Percentiles rank a stretch among this genome's conserved stretches.
These are phyloP conservation scores for Colletotrichum tamarilloi DNA, from an alignment of 2,329 filamentous ascomycete genomes.

Conservation along the genomic window DNA sequence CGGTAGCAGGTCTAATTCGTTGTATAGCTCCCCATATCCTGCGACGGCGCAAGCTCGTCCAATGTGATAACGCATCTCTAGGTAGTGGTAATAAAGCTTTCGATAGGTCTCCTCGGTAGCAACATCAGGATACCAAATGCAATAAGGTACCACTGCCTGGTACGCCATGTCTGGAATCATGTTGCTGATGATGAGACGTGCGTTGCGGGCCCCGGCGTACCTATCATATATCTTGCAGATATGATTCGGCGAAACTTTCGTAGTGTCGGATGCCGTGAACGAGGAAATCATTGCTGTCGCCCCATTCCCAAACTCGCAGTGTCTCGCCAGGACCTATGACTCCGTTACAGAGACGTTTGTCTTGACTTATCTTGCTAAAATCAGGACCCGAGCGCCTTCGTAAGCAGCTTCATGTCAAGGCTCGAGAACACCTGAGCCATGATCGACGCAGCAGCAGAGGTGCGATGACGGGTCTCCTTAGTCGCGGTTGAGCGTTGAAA, in stretches of 20 bases:
- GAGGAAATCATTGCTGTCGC: neutral
- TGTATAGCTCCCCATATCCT: slow-evolving; percentile 47
- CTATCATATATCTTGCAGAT: too few relatives aligned
- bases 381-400: neutral
- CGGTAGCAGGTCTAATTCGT: slow-evolving; percentile 48
- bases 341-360: neutral
- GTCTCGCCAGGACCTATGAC: neutral
- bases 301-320: neutral
- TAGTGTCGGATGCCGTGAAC: neutral
- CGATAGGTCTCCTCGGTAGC: slow-evolving; percentile 51
- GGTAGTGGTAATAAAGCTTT: slow-evolving; percentile 44
- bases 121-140: slow-evolving; percentile 53
- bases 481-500: too few relatives aligned
- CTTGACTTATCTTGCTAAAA: neutral
- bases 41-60: slow-evolving; percentile 52
- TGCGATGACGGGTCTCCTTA: too few relatives aligned
- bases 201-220: slow-evolving; percentile 3
- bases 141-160: slow-evolving; percentile 47
- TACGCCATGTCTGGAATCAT: slow-evolving; percentile 40
- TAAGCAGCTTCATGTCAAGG: neutral
- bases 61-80: slow-evolving; percentile 48
- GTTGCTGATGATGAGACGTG: slow-evolving; percentile 44
- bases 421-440: neutral
- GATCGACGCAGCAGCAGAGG: neutral
- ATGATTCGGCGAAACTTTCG: neutral